These are phyloP conservation scores for Dendrobium chrysotoxum DNA, from an alignment of 106 monocot genomes.

Conservation along the genomic window DNA sequence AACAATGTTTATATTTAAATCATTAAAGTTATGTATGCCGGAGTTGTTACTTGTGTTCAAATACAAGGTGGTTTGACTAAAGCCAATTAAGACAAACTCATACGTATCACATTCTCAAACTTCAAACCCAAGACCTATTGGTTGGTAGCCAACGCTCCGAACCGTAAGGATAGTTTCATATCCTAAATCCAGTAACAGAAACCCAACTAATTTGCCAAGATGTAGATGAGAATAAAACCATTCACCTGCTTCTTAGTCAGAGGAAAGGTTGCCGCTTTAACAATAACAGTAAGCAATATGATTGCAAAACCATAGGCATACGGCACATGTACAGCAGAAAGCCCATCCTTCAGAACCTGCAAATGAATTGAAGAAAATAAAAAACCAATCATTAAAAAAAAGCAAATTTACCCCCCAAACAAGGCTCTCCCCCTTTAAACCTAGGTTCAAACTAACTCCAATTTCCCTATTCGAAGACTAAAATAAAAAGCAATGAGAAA, in stretches of 20 bases:
- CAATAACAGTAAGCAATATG: constrained; percentile 85
- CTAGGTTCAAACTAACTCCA: background rate
- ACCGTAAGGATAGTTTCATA: too few species aligned
- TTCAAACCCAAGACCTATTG: too few species aligned
- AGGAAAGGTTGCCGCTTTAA: constrained; percentile 77
- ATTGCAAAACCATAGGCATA: constrained; percentile 98
- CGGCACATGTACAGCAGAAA: constrained; percentile 71
- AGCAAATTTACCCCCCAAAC: background rate
- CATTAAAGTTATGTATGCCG: too few species aligned
- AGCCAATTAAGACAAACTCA: too few species aligned
- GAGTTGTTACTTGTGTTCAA: too few species aligned
- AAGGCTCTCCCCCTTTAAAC: background rate
- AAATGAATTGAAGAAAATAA: constrained; percentile 2
- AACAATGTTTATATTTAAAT: too few species aligned
- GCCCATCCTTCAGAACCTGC: constrained; percentile 84
- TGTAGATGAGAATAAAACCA: background rate
- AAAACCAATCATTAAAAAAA: background rate
- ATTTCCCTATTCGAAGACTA: background rate
- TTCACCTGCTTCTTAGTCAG: constrained; percentile 91
- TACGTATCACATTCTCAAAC: too few species aligned
- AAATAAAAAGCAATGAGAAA: background rate
- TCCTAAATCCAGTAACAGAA: too few species aligned
- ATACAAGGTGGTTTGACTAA: too few species aligned
- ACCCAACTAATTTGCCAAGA: too few species aligned
- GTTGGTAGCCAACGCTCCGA: too few species aligned